Percentiles rank a stretch among this genome's conserved stretches.
Evolutionary conservation across 371 early-diverging fungal genomes (phyloP).

Genomic region (Sanchytrium tribonematis): DNA sequence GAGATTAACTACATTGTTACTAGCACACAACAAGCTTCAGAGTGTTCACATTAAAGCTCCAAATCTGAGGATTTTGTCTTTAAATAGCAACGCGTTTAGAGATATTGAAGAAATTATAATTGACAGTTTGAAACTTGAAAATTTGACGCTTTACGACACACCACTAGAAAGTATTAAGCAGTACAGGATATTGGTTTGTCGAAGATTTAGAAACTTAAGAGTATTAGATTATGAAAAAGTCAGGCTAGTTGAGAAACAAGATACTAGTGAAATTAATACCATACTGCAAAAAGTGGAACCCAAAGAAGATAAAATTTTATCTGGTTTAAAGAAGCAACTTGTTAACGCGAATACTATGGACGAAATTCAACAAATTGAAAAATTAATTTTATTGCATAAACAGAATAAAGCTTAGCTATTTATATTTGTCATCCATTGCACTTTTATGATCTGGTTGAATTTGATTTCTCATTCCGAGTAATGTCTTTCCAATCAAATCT

Average conservation of each 20-base stretch:
- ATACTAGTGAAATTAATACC: neutral
- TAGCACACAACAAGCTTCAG: neutral
- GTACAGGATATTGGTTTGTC: neutral
- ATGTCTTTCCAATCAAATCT: constrained; percentile 65
- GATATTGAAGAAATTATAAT: neutral
- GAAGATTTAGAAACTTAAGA: neutral
- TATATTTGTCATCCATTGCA: neutral
- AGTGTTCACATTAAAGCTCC: neutral
- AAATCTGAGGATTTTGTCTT: neutral
- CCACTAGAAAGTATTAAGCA: neutral
- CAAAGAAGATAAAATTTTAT: neutral
- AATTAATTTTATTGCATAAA: neutral
- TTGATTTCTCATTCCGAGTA: constrained; percentile 33
- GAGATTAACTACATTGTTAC: neutral
- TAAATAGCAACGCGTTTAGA: neutral
- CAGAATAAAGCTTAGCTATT: neutral
- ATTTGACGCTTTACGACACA: neutral
- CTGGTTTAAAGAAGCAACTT: neutral
- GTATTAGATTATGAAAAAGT: neutral
- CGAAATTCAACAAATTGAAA: neutral
- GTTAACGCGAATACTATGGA: neutral
- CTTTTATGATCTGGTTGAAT: neutral
- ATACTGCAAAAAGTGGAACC: neutral
- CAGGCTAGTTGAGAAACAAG: neutral
- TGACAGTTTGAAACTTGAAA: neutral